A percentile compares a stretch with the other conserved stretches of the same genome.
Evolutionary conservation across 2,329 filamentous ascomycete species (phyloP).

Genomic region (Podosphaera fusca): DNA sequence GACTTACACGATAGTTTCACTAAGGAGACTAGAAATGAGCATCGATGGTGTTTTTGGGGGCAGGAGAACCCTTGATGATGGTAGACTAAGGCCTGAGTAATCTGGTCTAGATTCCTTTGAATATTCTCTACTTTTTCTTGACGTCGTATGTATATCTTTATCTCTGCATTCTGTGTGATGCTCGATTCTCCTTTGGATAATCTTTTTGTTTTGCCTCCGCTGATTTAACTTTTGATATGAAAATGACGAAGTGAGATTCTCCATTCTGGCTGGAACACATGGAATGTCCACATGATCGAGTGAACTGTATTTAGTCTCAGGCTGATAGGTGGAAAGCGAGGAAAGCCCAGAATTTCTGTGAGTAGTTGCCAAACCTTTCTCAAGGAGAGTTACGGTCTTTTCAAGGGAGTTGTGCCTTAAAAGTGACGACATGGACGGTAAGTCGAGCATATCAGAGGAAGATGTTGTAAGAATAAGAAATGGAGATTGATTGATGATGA

Average conservation of each 20-base stretch:
- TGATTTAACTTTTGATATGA: slow-evolving; percentile 1
- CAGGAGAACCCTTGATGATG: slow-evolving; percentile 2
- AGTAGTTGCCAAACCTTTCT: slow-evolving; percentile 4
- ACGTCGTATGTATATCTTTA: background rate
- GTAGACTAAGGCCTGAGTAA: slow-evolving; percentile 1
- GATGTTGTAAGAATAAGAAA: background rate
- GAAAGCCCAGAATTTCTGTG: background rate
- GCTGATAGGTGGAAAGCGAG: slow-evolving; percentile 1
- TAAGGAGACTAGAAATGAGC: slow-evolving; percentile 6
- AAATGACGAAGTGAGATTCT: slow-evolving; percentile 1
- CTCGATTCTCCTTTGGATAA: slow-evolving; percentile 6
- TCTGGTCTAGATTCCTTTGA: background rate
- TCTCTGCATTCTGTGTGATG: slow-evolving; percentile 3
- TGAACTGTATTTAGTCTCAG: slow-evolving; percentile 2
- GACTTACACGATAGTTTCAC: background rate
- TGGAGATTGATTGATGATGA: background rate
- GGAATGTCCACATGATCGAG: slow-evolving; percentile 1
- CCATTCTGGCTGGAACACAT: background rate
- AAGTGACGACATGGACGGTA: slow-evolving; percentile 10
- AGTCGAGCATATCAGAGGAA: background rate
- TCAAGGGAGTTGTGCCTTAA: slow-evolving; percentile 4
- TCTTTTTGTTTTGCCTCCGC: slow-evolving; percentile 8
- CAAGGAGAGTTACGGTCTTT: slow-evolving; percentile 3
- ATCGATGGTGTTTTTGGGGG: slow-evolving; percentile 6
- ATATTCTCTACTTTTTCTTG: background rate